A percentile compares a stretch with the other conserved stretches of the same genome.
Evolutionary conservation across 2,329 filamentous ascomycete genomes (phyloP).

Genomic region (Phialocephala subalpina): DNA sequence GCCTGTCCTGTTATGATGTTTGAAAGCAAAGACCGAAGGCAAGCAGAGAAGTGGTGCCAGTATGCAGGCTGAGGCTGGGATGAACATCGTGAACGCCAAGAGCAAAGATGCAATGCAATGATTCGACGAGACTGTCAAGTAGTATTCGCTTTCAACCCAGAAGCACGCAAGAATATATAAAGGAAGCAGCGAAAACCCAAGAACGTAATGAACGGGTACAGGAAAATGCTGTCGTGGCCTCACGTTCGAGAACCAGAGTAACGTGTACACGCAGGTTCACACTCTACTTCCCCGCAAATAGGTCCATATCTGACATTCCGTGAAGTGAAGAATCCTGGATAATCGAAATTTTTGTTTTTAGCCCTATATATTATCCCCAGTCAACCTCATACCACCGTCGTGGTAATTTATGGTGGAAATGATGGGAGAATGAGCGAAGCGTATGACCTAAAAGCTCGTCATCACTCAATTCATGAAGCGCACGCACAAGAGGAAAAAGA

Average conservation of each 20-base stretch:
- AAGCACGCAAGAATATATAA: conserved; percentile 12
- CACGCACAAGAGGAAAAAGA: not conserved
- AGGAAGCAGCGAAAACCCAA: not conserved
- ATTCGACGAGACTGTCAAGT: conserved; percentile 5
- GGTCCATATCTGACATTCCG: conserved; percentile 19
- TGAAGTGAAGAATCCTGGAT: conserved; percentile 16
- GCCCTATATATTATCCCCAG: conserved; percentile 12
- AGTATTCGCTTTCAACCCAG: not conserved
- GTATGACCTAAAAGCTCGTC: not conserved
- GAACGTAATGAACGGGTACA: not conserved
- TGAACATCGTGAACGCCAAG: conserved; percentile 22
- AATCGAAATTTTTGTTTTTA: conserved; percentile 16
- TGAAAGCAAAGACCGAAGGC: conserved; percentile 15
- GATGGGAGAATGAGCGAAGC: not conserved
- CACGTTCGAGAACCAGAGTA: not conserved
- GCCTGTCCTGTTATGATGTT: conserved; percentile 5
- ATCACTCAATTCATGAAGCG: not conserved
- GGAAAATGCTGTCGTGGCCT: not conserved
- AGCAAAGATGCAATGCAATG: not conserved
- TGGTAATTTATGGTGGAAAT: conserved; percentile 6
- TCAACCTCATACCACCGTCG: conserved; percentile 1
- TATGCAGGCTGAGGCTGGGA: conserved; percentile 16
- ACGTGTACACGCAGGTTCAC: conserved; percentile 10
- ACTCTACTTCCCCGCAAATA: conserved; percentile 10
- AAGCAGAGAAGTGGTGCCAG: conserved; percentile 26